Evolutionary conservation across 1,284 basidiomycete species (phyloP).

Genomic region (Hypsizygus ulmarius): DNA sequence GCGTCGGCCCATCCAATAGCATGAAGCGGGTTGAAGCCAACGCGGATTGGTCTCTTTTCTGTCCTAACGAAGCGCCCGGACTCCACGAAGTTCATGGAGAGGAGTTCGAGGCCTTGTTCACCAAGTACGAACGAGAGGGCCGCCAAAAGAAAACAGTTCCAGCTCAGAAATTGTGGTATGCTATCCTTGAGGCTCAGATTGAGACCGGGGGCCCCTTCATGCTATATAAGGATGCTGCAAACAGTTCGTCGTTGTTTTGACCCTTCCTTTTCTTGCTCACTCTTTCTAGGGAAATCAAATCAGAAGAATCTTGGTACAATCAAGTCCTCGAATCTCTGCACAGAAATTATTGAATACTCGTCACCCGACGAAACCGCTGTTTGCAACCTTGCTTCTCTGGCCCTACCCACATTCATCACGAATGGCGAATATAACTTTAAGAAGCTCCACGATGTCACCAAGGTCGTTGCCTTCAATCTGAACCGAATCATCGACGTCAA

Average conservation of each 20-base stretch:
- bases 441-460: slow-evolving; percentile 92
- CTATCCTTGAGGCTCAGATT: slow-evolving; percentile 94
- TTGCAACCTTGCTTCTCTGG: slow-evolving; percentile 97
- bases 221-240: slow-evolving; percentile 93
- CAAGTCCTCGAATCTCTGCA: slow-evolving; percentile 99
- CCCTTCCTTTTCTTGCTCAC: slow-evolving; percentile 4
- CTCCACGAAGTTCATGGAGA: slow-evolving; percentile 89
- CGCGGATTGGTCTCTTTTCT: slow-evolving; percentile 95
- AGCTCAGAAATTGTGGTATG: slow-evolving; percentile 99
- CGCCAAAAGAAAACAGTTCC: slow-evolving; percentile 86
- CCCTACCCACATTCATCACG: slow-evolving; percentile 85
- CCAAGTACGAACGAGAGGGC: slow-evolving; percentile 89
- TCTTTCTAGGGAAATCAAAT: slow-evolving; percentile 81
- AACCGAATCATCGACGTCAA: slow-evolving; percentile 95
- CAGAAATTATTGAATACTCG: slow-evolving; percentile 99
- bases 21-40: slow-evolving; percentile 92
- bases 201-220: slow-evolving; percentile 99
- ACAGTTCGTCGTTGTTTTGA: slow-evolving; percentile 48
- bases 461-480: slow-evolving; percentile 91
- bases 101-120: slow-evolving; percentile 90
- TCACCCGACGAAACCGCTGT: slow-evolving; percentile 98
- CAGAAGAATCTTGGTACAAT: slow-evolving; percentile 99
- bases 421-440: slow-evolving; percentile 87
- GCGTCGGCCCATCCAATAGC: slow-evolving; percentile 40
- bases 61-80: slow-evolving; percentile 93